Conservation (phyloP, 1,139 yeast species). For the Debaryomyces fabryi region DNA sequence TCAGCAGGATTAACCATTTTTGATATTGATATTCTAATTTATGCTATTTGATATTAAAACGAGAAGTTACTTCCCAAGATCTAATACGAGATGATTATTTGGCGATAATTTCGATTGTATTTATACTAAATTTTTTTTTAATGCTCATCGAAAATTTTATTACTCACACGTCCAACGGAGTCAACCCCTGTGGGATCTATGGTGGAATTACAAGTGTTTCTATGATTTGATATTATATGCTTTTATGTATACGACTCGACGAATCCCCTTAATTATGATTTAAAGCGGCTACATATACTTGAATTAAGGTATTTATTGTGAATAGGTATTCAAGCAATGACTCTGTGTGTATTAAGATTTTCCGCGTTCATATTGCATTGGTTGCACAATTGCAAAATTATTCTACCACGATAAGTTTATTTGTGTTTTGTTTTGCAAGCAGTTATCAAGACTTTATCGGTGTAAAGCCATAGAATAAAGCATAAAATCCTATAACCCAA, state of each 20-base stretch:
- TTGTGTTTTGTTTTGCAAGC: background rate
- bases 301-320: background rate
- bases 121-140: conserved; percentile 2
- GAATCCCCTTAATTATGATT: background rate
- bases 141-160: conserved; percentile 5
- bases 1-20: conserved; percentile 19
- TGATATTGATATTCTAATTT: background rate
- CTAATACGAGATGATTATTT: background rate
- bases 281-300: background rate
- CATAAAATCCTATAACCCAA: too few relatives aligned
- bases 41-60: background rate
- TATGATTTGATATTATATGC: background rate
- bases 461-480: too few relatives aligned
- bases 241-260: background rate
- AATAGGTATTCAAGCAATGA: background rate
- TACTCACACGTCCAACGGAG: conserved; percentile 1
- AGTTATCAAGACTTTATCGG: too few relatives aligned
- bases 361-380: background rate
- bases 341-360: background rate
- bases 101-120: background rate
- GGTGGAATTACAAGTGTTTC: background rate
- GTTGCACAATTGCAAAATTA: conserved; percentile 8
- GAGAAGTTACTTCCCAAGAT: conserved; percentile 4
- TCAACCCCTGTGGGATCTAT: background rate
- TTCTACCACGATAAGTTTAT: background rate